Evolutionary conservation across 2,329 filamentous ascomycete species (phyloP).

Genomic region (Chrysosporium keratinophilum): DNA sequence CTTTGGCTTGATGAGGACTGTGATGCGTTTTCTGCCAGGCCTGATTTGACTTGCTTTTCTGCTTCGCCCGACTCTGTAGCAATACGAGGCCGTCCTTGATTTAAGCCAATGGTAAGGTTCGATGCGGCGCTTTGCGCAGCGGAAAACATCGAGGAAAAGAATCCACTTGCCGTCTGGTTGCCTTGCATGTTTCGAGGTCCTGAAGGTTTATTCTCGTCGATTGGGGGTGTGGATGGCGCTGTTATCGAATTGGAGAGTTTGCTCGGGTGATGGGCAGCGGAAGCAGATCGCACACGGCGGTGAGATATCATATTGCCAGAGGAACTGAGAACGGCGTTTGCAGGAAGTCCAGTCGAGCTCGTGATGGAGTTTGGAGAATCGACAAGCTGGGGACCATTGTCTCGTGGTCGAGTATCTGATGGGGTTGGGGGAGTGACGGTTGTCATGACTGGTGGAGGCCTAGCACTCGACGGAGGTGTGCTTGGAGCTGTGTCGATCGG

Average conservation of each 20-base stretch:
- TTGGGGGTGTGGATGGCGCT: slow-evolving; percentile 63
- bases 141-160: slow-evolving; percentile 89
- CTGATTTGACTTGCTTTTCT: slow-evolving; percentile 22
- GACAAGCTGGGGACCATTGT: slow-evolving; percentile 22
- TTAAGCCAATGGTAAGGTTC: slow-evolving; percentile 57
- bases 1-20: slow-evolving; percentile 29
- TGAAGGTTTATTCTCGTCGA: slow-evolving; percentile 50
- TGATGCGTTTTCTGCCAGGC: slow-evolving; percentile 22
- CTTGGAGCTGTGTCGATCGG: slow-evolving; percentile 17
- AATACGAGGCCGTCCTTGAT: slow-evolving; percentile 39
- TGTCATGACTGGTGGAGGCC: slow-evolving; percentile 12
- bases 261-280: slow-evolving; percentile 56
- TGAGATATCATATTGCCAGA: slow-evolving; percentile 66
- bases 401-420: neutral
- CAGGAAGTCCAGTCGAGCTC: slow-evolving; percentile 22
- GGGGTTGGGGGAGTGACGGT: slow-evolving; percentile 15
- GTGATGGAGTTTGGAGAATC: slow-evolving; percentile 32
- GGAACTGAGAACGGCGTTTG: slow-evolving; percentile 49
- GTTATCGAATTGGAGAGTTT: slow-evolving; percentile 71
- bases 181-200: slow-evolving; percentile 47
- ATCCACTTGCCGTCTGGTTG: slow-evolving; percentile 48
- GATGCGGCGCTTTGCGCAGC: slow-evolving; percentile 87
- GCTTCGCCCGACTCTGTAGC: slow-evolving; percentile 26
- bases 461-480: slow-evolving; percentile 26
- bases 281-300: slow-evolving; percentile 51